Base-by-base conservation (phyloP, 2,329 filamentous ascomycete species). In the Colletotrichum sp. region DNA sequence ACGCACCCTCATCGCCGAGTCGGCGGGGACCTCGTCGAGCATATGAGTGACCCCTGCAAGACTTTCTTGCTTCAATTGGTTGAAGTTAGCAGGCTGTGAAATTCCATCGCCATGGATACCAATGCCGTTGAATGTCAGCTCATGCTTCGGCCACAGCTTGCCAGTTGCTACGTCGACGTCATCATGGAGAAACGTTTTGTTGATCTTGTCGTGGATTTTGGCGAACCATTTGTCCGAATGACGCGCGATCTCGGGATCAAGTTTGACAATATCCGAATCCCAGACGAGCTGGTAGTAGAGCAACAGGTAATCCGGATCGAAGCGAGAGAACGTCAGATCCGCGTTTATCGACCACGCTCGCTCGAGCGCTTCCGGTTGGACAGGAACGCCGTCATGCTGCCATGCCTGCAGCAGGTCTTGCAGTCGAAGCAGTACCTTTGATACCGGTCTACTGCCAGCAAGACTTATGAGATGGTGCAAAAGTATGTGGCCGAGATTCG, bases 271-370 rank as follows among this genome's bases (percentile, higher is more conserved):
- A 18, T 49, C 52, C 5, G 72, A 77, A 36, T 80, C 76, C 79
- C 79, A 79, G 18, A 78, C 59, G 13, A 80, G 71, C 18, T 73
- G 70, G 64, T 74, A 78, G 63, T 78, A 79, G 2, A 80, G 28
- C 13, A 66, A 71, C 7, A 78, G 30, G 39, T 78, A 63, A 24
- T 66, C 44, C 24, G 69, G 26, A 59, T 78, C 59, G 26, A 78
- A 69, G 36, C 75, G 70, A 36, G 26, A 21, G 60, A 80, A 69
- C 18, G 78, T n/a, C 30, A 78, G 66, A 32, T 78, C 72, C 13
- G 78, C 73, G 57, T 79, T 80, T 52, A 79, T 69, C 15, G 73
- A 44, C 78, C 78, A 79, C 3, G 65, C 78, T 24, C 71, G 71
- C 72, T 78, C 76, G 21, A 80, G 69, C 5, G 74, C 65, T 16